Base-by-base conservation (phyloP, 306 rosid species). In the Lathyrus oleraceus region DNA sequence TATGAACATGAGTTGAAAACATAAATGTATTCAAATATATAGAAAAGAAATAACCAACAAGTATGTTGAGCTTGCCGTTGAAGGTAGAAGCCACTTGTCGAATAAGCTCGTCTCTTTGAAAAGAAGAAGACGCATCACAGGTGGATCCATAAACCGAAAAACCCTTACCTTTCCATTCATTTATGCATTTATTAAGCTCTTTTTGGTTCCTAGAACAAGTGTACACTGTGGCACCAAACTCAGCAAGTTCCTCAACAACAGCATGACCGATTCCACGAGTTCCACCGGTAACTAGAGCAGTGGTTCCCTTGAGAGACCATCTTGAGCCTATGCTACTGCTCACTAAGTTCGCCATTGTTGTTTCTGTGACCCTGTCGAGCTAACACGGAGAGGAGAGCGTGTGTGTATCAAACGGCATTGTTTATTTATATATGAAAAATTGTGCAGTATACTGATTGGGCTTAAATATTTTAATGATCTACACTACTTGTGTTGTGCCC, bases 201-300 rank as follows among this genome's bases (percentile, higher is more conserved):
- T 16, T 84, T 79, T 83, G 85, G 35, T 90, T 93, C 67, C 97
- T 81, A 5, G 98, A 84, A 76, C 98, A 90, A 5, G 98, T 93
- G 73, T 84, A 78, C 23, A 93, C 97, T 5, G 78, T 64, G 7
- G 90, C 94, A 23, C 97, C 97, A 30, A 93, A 87, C 51, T 81
- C 87, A 9, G 94, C 97, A 3, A 93, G 84, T 48, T 93, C 98
- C 81, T 88, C 98, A 75, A 93, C 96, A 44, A 90, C 89, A 14
- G 97, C 88, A 52, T 67, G 83, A 14, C 98, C 96, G 38, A 90
- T 90, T 72, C 93, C 96, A 12, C 91, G 96, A 35, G 96, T 93
- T 38, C 96, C 91, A 4, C 96, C 96, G 5, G 96, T 93, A 67
- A 93, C 96, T 10, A 90, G 91, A 66, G 96, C 96, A 3, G 82